These are phyloP conservation scores for Wallacemonas rigidus DNA, from an alignment of 208 protist species.

Conservation along the genomic window DNA sequence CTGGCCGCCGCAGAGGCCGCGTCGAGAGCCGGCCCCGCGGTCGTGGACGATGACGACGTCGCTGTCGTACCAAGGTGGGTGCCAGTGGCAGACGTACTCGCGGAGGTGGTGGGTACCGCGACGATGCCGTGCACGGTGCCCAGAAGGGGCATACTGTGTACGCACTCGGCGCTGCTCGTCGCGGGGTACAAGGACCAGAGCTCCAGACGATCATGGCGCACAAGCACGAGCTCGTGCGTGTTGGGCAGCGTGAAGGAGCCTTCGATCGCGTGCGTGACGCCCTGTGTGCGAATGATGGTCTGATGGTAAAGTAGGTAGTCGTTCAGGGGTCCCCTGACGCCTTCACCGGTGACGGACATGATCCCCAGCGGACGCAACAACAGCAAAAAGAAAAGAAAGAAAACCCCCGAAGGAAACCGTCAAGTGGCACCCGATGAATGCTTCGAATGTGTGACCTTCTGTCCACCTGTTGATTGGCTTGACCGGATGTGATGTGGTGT, in stretches of 20 bases:
- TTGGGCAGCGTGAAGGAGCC: constrained; percentile 79
- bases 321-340: constrained; percentile 26
- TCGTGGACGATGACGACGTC: not conserved
- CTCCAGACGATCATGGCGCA: constrained; percentile 70
- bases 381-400: constrained; percentile 14
- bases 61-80: not conserved
- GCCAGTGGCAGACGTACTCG: not conserved
- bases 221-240: constrained; percentile 62
- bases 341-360: constrained; percentile 2
- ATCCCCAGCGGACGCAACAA: not conserved
- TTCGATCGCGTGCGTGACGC: constrained; percentile 67
- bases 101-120: constrained; percentile 41
- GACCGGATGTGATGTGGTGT: too few relatives aligned
- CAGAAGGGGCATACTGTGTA: constrained; percentile 65
- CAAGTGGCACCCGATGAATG: too few relatives aligned
- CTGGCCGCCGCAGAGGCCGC: constrained; percentile 24
- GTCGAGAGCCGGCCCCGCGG: constrained; percentile 12
- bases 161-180: constrained; percentile 48
- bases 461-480: too few relatives aligned
- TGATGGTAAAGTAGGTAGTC: constrained; percentile 75
- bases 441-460: too few relatives aligned
- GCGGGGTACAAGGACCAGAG: constrained; percentile 71
- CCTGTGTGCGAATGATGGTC: constrained; percentile 78
- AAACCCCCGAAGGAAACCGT: not conserved
- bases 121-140: constrained; percentile 59